Conservation (phyloP, 495 filamentous ascomycete species). For the Xylaria castorea region DNA sequence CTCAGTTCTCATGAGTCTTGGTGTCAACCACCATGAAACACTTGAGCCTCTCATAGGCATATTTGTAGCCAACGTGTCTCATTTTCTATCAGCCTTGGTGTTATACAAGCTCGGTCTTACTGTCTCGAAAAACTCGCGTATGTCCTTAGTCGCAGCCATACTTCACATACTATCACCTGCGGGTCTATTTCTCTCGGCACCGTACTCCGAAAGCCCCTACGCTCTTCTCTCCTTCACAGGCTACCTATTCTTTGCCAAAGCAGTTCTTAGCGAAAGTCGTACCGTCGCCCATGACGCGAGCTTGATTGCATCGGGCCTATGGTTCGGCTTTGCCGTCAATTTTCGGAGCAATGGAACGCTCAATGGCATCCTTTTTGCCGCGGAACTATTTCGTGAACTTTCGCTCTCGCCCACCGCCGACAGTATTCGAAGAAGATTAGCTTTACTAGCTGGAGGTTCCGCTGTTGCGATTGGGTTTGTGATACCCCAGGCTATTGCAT, state of each 20-base stretch:
- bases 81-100: slow-evolving; percentile 74
- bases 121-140: slow-evolving; percentile 51
- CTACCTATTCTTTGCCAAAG: slow-evolving; percentile 70
- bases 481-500: slow-evolving; percentile 79
- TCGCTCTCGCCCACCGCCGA: slow-evolving; percentile 44
- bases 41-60: slow-evolving; percentile 61
- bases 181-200: slow-evolving; percentile 87
- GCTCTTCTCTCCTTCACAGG: slow-evolving; percentile 79
- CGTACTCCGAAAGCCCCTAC: slow-evolving; percentile 82
- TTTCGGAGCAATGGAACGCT: slow-evolving; percentile 89
- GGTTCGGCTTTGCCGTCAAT: slow-evolving; percentile 76
- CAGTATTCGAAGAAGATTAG: slow-evolving; percentile 56
- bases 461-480: slow-evolving; percentile 69
- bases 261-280: slow-evolving; percentile 44
- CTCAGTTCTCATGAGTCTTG: slow-evolving; percentile 33
- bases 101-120: slow-evolving; percentile 66
- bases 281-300: slow-evolving; percentile 47
- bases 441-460: slow-evolving; percentile 68
- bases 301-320: slow-evolving; percentile 62
- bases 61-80: slow-evolving; percentile 70
- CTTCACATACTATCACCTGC: slow-evolving; percentile 87
- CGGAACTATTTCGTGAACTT: slow-evolving; percentile 57
- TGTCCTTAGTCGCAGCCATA: slow-evolving; percentile 70
- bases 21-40: slow-evolving; percentile 27
- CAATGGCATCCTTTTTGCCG: slow-evolving; percentile 68